Evolutionary conservation across 2,329 filamentous ascomycete species (phyloP).

Genomic region (Trichoderma sp.): DNA sequence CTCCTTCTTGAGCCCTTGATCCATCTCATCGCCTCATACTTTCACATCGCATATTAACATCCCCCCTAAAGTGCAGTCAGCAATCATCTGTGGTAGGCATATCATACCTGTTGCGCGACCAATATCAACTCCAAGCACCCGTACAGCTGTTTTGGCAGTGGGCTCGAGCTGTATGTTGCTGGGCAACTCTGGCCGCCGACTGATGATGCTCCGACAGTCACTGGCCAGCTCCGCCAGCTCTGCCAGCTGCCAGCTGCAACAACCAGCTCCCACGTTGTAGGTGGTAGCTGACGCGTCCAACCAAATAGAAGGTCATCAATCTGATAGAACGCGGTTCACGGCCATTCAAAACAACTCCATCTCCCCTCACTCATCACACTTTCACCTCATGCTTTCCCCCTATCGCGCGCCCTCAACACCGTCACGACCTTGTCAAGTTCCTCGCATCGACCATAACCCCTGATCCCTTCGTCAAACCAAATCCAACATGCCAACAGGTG

Average conservation of each 20-base stretch:
- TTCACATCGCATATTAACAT: background rate
- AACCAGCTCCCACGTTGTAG: background rate
- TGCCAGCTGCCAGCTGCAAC: conserved; percentile 11
- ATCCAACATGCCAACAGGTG: background rate
- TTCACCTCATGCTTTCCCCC: background rate
- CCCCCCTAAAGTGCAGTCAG: background rate
- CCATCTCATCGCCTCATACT: background rate
- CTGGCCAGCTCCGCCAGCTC: background rate
- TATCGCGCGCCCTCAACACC: background rate
- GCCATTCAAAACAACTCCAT: background rate
- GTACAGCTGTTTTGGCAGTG: too few species aligned
- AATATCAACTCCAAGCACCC: too few species aligned
- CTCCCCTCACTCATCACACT: background rate
- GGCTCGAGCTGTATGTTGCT: background rate
- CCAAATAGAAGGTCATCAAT: background rate
- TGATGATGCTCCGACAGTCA: background rate
- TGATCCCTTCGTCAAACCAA: background rate
- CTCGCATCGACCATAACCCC: background rate
- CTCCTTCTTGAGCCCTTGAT: background rate
- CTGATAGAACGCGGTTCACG: background rate
- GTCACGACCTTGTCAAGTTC: background rate
- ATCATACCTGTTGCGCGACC: background rate
- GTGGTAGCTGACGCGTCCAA: background rate
- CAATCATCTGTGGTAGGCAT: background rate
- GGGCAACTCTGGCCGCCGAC: background rate